Base-by-base conservation (phyloP, 176 grass and related monocot genomes). In the Rhipidocladum racemiflorum region DNA sequence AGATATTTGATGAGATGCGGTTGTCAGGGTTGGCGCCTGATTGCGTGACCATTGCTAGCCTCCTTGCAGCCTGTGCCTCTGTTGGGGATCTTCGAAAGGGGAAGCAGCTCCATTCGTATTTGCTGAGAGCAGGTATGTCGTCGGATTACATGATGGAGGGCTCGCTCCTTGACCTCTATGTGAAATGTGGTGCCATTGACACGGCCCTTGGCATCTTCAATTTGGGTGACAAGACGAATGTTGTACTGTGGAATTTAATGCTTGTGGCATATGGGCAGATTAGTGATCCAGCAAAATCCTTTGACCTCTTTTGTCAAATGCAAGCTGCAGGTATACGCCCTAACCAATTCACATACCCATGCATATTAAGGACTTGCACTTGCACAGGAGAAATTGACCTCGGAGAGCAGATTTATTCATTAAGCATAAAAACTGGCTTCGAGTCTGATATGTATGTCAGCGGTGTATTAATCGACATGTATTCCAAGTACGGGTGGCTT, bases 291-390 rank as follows among this genome's bases (percentile, higher is more conserved):
- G 70, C 25, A 71, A 91, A 91, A 76, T 89, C 92, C 40, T 88
- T 88, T 86, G 79, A 86, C 34, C 60, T 91, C 9, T 91, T 94
- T 60, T 82, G 75, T 62, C 84, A 91, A 83, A 94, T 91, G 92
- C 81, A 87, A 79, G 62, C 70, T 50, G 55, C 75, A 45, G 86
- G 81, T 40, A 38, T 89, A 72, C 72, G 39, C 12, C 89, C 92
- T 65, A 94, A 94, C 70, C 76, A 91, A 54, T 94, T 89, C 82
- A 94, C 92, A 25, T 94, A 94, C 82, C 92, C 92, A 49, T 91
- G 89, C 67, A 81, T 94, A 62, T 68, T 94, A 62, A 94, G 92
- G 82, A 89, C 92, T 61, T 94, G 89, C 70, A 89, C 77, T 53
- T 87, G 81, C 43, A 79, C 27, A 20, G 84, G 61, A 34, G 71